These are phyloP conservation scores for Aureobasidium sp. DNA, from an alignment of 2,329 filamentous ascomycete species.

Conservation along the genomic window DNA sequence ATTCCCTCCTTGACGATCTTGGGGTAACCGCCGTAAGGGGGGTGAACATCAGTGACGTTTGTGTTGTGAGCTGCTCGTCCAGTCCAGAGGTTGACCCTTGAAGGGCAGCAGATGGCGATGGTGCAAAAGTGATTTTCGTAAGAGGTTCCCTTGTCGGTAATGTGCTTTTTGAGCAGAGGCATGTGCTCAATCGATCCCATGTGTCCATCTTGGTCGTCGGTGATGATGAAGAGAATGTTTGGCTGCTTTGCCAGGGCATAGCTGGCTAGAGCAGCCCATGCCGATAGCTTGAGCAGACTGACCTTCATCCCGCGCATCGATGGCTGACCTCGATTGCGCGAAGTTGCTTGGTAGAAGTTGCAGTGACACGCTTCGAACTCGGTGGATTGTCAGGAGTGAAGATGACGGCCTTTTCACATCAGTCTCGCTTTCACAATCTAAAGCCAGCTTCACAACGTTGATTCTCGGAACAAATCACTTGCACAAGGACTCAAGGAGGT, in stretches of 20 bases:
- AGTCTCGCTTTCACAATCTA: neutral
- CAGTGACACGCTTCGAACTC: neutral
- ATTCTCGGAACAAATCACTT: neutral
- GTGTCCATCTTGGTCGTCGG: constrained; percentile 58
- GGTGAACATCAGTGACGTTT: constrained; percentile 50
- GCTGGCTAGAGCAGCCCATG: neutral
- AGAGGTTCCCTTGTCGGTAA: constrained; percentile 49
- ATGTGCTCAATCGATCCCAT: constrained; percentile 55
- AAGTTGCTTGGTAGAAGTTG: neutral
- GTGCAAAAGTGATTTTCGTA: constrained; percentile 56
- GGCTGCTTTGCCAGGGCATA: constrained; percentile 13
- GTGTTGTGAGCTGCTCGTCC: constrained; percentile 60
- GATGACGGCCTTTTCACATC: neutral
- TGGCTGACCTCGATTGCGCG: neutral
- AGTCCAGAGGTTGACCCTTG: constrained; percentile 55
- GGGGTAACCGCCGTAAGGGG: constrained; percentile 52
- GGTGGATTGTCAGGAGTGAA: neutral
- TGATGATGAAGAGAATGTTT: constrained; percentile 59
- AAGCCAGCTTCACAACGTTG: neutral
- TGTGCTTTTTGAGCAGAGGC: constrained; percentile 47
- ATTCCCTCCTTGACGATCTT: constrained; percentile 56
- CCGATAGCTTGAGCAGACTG: neutral
- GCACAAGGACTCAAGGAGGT: too few relatives aligned
- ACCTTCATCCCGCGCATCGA: neutral
- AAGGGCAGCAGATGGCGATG: constrained; percentile 56